Evolutionary conservation across 305 asterid genomes (phyloP), one percentile per base, ranked within the genome.

Genomic region (Fraxinus nigra): DNA sequence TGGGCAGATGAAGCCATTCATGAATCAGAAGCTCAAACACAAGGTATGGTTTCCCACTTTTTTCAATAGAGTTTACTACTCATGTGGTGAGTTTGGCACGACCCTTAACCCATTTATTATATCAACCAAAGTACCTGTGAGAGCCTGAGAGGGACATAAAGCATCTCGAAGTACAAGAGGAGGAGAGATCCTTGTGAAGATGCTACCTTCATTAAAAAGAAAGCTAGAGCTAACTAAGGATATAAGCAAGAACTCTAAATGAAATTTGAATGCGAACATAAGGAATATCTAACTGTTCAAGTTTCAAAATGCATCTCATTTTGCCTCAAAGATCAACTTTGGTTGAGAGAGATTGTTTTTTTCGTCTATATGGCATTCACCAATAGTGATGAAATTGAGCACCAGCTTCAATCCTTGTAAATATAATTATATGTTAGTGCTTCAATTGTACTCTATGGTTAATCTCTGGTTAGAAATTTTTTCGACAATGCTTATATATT

Each of bases 1-100:
- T 93, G 98, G 98, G 95, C 97, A 0, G 93, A 93, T 76, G 28
- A 59, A 59, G 92, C 63, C 38, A 82, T 91, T 81, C 84, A 85
- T 32, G 95, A 90, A 63, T 91, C 95, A 3, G 95, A 95, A 88
- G 81, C 90, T 76, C 93, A 89, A 75, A 75, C 69, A 7, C 89
- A 87, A 92, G 98, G 96, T 93, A 56, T 72, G 18, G 37, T 40
- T 20, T 34, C 67, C 4, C 28, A 20, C 61, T 75, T 46, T 79
- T 72, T 24, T 56, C 11, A 40, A 54, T 5, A 33, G 28, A 10
- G 32, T 9, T 61, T 37, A 61, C 32, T 20, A 0, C 16, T 61
- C 13, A 61, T 1, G 32, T 22, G 72, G 30, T 61, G 32, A 61
- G 30, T 61, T 8, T 61, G 72, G 72, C 72, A 61, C 16, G 0